Conservation (phyloP, 2,329 filamentous ascomycete species). For the Aureobasidium uvarum region DNA sequence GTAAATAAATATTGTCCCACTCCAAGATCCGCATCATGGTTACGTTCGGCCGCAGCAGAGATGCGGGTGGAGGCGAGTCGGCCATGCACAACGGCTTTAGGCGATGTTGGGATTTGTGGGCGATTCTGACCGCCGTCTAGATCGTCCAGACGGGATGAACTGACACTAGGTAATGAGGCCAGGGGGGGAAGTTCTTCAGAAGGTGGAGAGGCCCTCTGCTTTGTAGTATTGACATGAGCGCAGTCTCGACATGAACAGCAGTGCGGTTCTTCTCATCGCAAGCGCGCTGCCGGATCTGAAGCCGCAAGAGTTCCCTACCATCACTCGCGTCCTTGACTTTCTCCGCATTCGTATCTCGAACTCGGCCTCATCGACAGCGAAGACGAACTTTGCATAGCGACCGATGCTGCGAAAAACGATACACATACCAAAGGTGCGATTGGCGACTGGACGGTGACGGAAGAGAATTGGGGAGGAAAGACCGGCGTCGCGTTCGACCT, state of each 20-base stretch:
- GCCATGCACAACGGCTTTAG: not conserved
- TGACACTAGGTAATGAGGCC: not conserved
- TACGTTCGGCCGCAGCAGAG: not conserved
- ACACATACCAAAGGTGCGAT: not conserved
- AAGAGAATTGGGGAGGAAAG: not conserved
- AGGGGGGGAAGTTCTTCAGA: not conserved
- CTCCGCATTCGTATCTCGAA: not conserved
- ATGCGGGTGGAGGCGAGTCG: not conserved
- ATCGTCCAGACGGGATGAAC: not conserved
- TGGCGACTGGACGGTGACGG: not conserved
- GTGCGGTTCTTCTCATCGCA: not conserved
- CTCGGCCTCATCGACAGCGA: not conserved
- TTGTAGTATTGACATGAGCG: not conserved
- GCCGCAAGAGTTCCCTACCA: not conserved
- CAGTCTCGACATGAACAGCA: constrained; percentile 50
- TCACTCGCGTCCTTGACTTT: not conserved
- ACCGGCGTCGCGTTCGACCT: constrained; percentile 2
- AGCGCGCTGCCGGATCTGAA: not conserved
- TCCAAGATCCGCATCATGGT: not conserved
- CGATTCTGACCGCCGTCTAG: not conserved
- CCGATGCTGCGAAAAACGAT: not conserved
- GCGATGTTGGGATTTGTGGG: not conserved
- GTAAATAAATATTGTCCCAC: too few relatives aligned
- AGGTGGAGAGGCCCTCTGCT: not conserved
- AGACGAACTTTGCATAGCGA: not conserved